Conservation (phyloP, 2,329 filamentous ascomycete species). For the Fusarium foetens region DNA sequence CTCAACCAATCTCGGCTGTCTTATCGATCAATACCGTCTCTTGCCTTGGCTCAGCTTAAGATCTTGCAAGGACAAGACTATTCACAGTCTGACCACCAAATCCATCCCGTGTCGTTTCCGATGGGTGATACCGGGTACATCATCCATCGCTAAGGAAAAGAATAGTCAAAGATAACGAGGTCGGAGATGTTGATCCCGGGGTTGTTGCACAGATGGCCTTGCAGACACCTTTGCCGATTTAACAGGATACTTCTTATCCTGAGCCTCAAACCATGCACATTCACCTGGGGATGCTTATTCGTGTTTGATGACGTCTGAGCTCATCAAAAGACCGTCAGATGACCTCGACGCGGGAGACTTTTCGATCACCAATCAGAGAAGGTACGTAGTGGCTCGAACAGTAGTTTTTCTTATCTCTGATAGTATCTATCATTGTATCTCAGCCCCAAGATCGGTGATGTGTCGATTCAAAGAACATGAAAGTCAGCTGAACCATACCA, state of each 20-base stretch:
- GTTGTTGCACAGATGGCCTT: constrained; percentile 15
- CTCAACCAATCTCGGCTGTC: constrained; percentile 7
- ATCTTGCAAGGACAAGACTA: not conserved
- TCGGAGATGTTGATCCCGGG: not conserved
- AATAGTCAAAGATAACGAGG: constrained; percentile 9
- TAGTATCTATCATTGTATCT: not conserved
- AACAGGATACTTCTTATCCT: constrained; percentile 1
- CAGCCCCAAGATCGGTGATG: not conserved
- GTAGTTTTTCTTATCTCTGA: constrained; percentile 2
- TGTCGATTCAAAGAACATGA: not conserved
- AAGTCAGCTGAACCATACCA: not conserved
- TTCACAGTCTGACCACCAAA: constrained; percentile 25
- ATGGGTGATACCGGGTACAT: not conserved
- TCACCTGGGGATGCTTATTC: not conserved
- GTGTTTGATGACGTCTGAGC: constrained; percentile 10
- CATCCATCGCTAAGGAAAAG: not conserved
- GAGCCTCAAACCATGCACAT: not conserved
- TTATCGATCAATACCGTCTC: constrained; percentile 15
- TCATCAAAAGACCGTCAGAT: constrained; percentile 27
- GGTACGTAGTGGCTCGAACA: not conserved
- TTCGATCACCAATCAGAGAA: not conserved
- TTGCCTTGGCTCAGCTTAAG: constrained; percentile 23
- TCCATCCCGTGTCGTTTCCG: not conserved
- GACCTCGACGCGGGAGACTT: constrained; percentile 5
- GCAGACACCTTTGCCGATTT: not conserved